Percentiles rank a stretch among this genome's conserved stretches.
phyloP scores from a whole-genome alignment of 176 grass and related monocot genomes.

The Dendrocalamus sinicus region DNA sequence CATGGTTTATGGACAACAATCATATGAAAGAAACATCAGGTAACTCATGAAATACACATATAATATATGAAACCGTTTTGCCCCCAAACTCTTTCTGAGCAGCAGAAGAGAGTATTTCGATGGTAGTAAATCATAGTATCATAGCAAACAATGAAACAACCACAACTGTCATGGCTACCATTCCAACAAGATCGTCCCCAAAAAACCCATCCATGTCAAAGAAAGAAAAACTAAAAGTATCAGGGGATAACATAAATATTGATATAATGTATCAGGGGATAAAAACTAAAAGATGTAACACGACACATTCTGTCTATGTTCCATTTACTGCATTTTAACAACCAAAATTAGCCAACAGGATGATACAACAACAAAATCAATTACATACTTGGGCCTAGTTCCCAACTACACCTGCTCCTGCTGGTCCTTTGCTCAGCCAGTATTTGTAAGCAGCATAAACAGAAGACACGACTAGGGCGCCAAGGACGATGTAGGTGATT shows the following conservation, averaged over 20 bases:
- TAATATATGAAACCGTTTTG: neutral
- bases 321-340: neutral
- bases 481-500: conserved; percentile 61
- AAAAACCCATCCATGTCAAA: neutral
- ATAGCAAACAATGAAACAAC: neutral
- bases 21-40: neutral
- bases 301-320: neutral
- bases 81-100: neutral
- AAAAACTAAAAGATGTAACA: conserved; percentile 26
- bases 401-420: conserved; percentile 25
- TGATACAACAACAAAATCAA: conserved; percentile 45
- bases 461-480: conserved; percentile 43
- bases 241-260: conserved; percentile 24
- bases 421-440: conserved; percentile 40
- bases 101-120: neutral
- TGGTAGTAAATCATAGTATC: neutral
- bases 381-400: conserved; percentile 40
- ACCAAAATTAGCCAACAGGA: conserved; percentile 37
- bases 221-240: no score
- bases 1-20: neutral
- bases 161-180: neutral
- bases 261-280: conserved; percentile 14
- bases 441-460: conserved; percentile 62
- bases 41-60: neutral
- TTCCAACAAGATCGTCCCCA: neutral